Conservation (phyloP, 1,284 basidiomycete species). For the Polyporus tsugae region DNA sequence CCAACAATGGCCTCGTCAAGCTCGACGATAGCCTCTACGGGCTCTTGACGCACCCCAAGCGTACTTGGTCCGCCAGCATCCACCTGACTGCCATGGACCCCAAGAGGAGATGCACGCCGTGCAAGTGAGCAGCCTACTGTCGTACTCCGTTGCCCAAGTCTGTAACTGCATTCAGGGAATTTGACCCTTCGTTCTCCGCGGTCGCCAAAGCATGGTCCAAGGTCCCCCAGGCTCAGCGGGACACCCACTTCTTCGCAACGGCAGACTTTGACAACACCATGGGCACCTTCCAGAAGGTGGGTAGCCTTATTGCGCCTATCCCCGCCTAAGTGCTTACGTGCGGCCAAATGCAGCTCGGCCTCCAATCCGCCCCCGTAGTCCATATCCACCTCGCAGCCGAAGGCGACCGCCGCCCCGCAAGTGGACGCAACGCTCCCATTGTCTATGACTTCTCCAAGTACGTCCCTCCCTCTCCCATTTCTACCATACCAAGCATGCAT, state of each 20-base stretch:
- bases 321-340: not conserved
- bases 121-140: slow-evolving; percentile 60
- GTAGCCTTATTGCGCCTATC: slow-evolving; percentile 21
- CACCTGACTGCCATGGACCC: slow-evolving; percentile 87
- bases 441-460: slow-evolving; percentile 86
- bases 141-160: not conserved
- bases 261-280: slow-evolving; percentile 86
- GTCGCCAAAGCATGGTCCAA: slow-evolving; percentile 85
- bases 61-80: slow-evolving; percentile 86
- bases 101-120: slow-evolving; percentile 82
- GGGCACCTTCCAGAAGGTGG: slow-evolving; percentile 81
- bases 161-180: slow-evolving; percentile 62
- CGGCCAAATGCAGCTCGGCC: slow-evolving; percentile 62
- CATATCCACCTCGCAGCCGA: slow-evolving; percentile 78
- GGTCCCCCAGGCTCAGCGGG: slow-evolving; percentile 63
- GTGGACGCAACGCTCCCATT: slow-evolving; percentile 59
- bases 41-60: slow-evolving; percentile 73
- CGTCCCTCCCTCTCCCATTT: slow-evolving; percentile 23
- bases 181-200: slow-evolving; percentile 81
- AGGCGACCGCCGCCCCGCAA: slow-evolving; percentile 69
- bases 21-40: slow-evolving; percentile 82
- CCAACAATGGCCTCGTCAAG: slow-evolving; percentile 80
- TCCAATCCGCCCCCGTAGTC: slow-evolving; percentile 84
- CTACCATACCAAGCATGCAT: not conserved
- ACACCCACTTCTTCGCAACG: slow-evolving; percentile 91